These are phyloP conservation scores for Hibiscus syriacus DNA, from an alignment of 345 rosid species.

Conservation along the genomic window DNA sequence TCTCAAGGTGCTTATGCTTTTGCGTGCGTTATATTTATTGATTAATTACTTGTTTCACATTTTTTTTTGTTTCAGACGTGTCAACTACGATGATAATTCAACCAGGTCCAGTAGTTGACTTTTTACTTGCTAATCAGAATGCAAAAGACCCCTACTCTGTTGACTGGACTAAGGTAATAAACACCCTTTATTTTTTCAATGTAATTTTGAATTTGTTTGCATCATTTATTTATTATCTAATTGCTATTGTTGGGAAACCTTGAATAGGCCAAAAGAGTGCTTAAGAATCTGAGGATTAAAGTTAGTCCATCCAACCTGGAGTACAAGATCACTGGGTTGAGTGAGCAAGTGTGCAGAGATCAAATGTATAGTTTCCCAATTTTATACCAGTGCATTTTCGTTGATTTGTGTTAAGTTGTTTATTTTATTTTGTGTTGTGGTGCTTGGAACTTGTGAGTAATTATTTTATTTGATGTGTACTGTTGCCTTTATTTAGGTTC, in stretches of 20 bases:
- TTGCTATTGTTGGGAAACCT: background rate
- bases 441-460: background rate
- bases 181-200: background rate
- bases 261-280: conserved; percentile 58
- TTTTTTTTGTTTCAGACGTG: conserved; percentile 43
- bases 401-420: background rate
- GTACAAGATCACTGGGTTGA: conserved; percentile 74
- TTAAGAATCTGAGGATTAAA: conserved; percentile 71
- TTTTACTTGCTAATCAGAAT: conserved; percentile 56
- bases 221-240: background rate
- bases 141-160: conserved; percentile 49
- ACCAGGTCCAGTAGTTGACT: conserved; percentile 79
- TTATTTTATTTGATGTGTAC: background rate
- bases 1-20: background rate
- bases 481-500: conserved; percentile 43
- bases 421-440: background rate
- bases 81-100: conserved; percentile 85
- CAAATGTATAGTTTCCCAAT: conserved; percentile 33
- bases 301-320: conserved; percentile 69
- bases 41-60: background rate
- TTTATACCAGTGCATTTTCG: no score
- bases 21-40: background rate
- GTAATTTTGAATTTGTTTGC: background rate
- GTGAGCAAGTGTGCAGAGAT: conserved; percentile 53
- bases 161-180: conserved; percentile 75